These are phyloP conservation scores for Atkinsonella hypoxylon DNA, from an alignment of 2,329 filamentous ascomycete species.

Conservation along the genomic window DNA sequence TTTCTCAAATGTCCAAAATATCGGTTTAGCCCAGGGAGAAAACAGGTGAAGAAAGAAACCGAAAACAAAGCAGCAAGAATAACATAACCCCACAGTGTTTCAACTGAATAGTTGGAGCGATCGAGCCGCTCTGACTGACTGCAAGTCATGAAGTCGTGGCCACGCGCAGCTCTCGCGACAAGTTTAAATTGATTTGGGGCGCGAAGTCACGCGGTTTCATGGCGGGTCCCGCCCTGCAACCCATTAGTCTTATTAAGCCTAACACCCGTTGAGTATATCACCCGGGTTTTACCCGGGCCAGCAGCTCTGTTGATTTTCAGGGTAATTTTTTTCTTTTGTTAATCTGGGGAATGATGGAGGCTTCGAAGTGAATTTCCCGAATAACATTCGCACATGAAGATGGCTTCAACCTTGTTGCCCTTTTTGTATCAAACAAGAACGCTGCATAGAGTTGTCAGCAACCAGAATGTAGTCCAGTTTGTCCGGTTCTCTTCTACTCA, in stretches of 20 bases:
- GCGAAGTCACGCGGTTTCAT: slow-evolving; percentile 9
- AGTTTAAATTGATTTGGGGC: slow-evolving; percentile 8
- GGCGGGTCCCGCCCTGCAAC: too few relatives aligned
- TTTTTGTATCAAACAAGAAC: slow-evolving; percentile 66
- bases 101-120: too few relatives aligned
- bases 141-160: neutral
- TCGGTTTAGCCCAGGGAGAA: too few relatives aligned
- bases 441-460: slow-evolving; percentile 20
- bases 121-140: too few relatives aligned
- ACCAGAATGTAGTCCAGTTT: slow-evolving; percentile 12
- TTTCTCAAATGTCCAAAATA: neutral
- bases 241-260: too few relatives aligned
- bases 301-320: neutral
- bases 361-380: neutral
- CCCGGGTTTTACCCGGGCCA: neutral
- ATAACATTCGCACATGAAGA: slow-evolving; percentile 13
- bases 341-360: neutral
- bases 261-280: too few relatives aligned
- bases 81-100: neutral
- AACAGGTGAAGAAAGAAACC: neutral
- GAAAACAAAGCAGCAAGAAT: neutral
- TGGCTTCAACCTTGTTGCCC: slow-evolving; percentile 42
- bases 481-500: slow-evolving; percentile 12
- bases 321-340: neutral
- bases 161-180: neutral